Percentiles rank a stretch among this genome's conserved stretches.
Conservation (phyloP, 768 basidiomycete species). For the Boletus patriciae region DNA sequence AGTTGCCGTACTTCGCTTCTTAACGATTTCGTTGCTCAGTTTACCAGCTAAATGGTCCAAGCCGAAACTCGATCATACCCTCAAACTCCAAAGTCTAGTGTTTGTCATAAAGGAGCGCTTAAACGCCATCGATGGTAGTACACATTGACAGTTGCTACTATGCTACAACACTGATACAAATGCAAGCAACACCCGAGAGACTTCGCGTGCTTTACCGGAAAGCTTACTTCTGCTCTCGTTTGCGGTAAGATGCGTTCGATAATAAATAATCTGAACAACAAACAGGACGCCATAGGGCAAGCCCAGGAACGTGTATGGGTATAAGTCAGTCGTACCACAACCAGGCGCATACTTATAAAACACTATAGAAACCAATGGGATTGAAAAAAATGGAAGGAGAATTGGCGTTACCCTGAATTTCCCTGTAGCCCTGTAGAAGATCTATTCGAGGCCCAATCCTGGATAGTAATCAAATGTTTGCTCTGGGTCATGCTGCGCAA, state of each 20-base stretch:
- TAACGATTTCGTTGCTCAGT: neutral
- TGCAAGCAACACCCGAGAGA: slow-evolving; percentile 4
- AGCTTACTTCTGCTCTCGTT: slow-evolving; percentile 8
- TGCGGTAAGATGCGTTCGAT: slow-evolving; percentile 4
- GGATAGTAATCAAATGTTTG: slow-evolving; percentile 33
- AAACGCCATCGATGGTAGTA: slow-evolving; percentile 11
- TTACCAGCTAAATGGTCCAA: neutral
- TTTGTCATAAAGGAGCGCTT: neutral
- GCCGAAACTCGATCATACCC: neutral
- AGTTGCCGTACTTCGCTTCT: too few species aligned
- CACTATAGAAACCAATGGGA: slow-evolving; percentile 2
- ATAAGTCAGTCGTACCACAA: slow-evolving; percentile 13
- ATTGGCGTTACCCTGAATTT: neutral
- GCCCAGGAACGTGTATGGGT: slow-evolving; percentile 11
- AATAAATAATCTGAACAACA: slow-evolving; percentile 2
- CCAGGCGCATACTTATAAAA: slow-evolving; percentile 13
- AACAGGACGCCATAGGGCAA: neutral
- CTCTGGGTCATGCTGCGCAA: slow-evolving; percentile 28
- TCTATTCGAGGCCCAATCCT: slow-evolving; percentile 26
- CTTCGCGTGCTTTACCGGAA: slow-evolving; percentile 4
- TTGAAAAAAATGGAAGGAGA: neutral
- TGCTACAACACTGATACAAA: slow-evolving; percentile 25
- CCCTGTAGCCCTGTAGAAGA: neutral
- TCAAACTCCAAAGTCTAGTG: neutral
- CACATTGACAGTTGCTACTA: slow-evolving; percentile 25